Percentiles rank a stretch among this genome's conserved stretches.
Evolutionary conservation across 768 basidiomycete genomes (phyloP).

Genomic region (Boletus rubescentipes): DNA sequence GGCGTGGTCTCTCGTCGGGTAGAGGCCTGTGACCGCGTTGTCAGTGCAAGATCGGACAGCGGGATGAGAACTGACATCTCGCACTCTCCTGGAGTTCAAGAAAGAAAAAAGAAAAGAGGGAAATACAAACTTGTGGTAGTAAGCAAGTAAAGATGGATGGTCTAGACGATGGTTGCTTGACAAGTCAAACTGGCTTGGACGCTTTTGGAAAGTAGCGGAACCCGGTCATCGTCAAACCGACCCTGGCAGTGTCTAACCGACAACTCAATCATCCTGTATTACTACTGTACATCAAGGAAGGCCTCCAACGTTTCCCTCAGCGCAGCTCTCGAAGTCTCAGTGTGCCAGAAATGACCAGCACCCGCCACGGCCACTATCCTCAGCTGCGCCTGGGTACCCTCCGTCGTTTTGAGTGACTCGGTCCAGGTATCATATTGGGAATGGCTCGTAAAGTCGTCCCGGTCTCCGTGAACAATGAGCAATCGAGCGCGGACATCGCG

Average conservation of each 20-base stretch:
- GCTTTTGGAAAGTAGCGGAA: constrained; percentile 20
- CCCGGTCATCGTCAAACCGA: background rate
- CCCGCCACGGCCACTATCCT: constrained; percentile 39
- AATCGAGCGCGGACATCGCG: constrained; percentile 47
- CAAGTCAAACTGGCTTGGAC: constrained; percentile 6
- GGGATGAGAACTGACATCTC: constrained; percentile 27
- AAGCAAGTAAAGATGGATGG: constrained; percentile 15
- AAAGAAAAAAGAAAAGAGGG: constrained; percentile 9
- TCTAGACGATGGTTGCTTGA: constrained; percentile 26
- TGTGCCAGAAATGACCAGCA: constrained; percentile 71
- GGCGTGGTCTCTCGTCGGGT: constrained; percentile 85
- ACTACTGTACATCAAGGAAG: constrained; percentile 6
- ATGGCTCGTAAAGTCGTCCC: constrained; percentile 67
- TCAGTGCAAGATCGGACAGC: constrained; percentile 16
- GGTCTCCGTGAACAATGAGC: constrained; percentile 64
- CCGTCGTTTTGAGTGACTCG: constrained; percentile 33
- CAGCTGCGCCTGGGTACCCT: constrained; percentile 28
- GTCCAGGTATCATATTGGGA: constrained; percentile 58
- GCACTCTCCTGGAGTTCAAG: constrained; percentile 21
- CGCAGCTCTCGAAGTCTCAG: constrained; percentile 22
- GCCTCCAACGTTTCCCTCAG: constrained; percentile 20
- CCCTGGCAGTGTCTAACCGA: constrained; percentile 11
- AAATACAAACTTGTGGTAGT: constrained; percentile 8
- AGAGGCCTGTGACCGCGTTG: constrained; percentile 56
- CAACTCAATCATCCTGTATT: background rate